A percentile compares a stretch with the other conserved stretches of the same genome.
phyloP scores from a whole-genome alignment of 2,329 filamentous ascomycete species.

The Xylaria sp. region DNA sequence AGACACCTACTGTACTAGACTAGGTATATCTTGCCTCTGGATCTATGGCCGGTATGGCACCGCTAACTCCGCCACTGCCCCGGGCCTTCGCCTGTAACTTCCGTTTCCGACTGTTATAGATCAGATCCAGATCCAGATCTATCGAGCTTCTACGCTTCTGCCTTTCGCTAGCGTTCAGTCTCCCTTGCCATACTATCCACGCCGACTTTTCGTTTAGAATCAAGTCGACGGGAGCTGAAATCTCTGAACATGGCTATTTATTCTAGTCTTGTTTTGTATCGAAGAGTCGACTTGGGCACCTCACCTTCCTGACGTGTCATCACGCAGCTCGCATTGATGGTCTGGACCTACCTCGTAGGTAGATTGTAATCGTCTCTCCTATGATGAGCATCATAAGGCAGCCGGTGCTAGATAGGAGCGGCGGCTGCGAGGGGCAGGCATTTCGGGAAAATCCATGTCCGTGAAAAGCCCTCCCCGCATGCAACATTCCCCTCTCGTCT shows the following conservation, averaged over 20 bases:
- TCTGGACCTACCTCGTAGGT: neutral
- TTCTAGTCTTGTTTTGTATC: neutral
- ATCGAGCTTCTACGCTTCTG: neutral
- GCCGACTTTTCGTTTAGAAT: neutral
- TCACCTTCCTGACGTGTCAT: neutral
- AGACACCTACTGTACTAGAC: no score
- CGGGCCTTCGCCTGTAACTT: neutral
- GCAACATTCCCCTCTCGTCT: conserved; percentile 25
- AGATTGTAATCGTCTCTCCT: neutral
- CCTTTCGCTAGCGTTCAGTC: neutral
- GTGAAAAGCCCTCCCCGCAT: conserved; percentile 30
- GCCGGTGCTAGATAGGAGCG: conserved; percentile 12
- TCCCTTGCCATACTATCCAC: neutral
- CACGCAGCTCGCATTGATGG: neutral
- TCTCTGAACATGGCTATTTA: neutral
- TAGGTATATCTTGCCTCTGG: neutral
- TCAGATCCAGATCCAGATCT: conserved; percentile 2
- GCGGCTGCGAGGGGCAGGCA: neutral
- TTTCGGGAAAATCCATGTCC: conserved; percentile 26
- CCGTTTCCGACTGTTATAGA: neutral
- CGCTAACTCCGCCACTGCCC: neutral
- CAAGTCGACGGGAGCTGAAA: neutral
- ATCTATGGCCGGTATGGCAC: neutral
- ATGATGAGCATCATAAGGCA: neutral
- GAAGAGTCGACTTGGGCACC: neutral